A percentile compares a stretch with the other conserved stretches of the same genome.
These are phyloP conservation scores for Picea abies DNA, from an alignment of 83 land plant species.

Conservation along the genomic window DNA sequence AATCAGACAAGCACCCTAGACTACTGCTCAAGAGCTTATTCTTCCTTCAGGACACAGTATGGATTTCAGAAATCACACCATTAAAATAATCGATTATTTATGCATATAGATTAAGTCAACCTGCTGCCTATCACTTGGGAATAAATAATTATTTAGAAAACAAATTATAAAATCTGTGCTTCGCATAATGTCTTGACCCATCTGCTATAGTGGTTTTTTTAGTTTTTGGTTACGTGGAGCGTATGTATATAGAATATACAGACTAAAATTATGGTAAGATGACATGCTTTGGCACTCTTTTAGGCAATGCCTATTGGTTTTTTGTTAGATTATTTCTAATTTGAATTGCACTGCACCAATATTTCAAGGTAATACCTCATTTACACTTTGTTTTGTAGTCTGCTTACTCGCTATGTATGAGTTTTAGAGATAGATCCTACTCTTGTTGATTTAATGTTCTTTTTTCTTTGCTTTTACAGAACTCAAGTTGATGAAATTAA, in stretches of 20 bases:
- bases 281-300: neutral
- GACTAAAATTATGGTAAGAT: no score
- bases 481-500: constrained; percentile 80
- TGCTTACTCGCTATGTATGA: neutral
- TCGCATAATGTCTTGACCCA: neutral
- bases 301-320: neutral
- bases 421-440: neutral
- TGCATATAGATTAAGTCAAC: no score
- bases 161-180: no score
- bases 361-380: neutral
- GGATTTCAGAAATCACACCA: no score
- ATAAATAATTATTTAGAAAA: no score
- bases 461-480: constrained; percentile 46
- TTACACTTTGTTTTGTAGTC: neutral
- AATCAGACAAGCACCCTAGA: no score
- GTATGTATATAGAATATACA: neutral
- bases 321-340: neutral
- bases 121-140: no score
- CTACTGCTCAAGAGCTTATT: no score
- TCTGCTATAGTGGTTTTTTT: neutral
- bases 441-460: neutral
- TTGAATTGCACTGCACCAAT: neutral
- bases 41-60: no score
- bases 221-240: neutral
- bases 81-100: no score